Conservation (phyloP, 495 filamentous ascomycete species). For the Xylaria palmicola region DNA sequence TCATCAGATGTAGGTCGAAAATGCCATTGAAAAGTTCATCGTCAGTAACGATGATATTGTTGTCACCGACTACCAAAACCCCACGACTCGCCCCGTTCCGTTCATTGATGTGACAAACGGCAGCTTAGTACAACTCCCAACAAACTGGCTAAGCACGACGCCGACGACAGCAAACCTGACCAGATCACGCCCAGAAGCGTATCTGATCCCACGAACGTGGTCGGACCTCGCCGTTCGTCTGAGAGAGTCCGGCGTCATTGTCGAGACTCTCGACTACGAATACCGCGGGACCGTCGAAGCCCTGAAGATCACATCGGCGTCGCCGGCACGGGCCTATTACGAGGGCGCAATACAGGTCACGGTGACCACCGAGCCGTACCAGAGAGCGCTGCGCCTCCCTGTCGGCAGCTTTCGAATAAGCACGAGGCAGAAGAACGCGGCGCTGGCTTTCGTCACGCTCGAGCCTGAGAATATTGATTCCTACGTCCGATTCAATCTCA, state of each 20-base stretch:
- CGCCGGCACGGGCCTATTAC: constrained; percentile 26
- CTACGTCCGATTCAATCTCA: constrained; percentile 31
- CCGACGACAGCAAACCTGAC: constrained; percentile 34
- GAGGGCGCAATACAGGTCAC: constrained; percentile 34
- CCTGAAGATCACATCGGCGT: constrained; percentile 24
- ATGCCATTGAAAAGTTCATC: constrained; percentile 27
- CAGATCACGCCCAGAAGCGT: constrained; percentile 29
- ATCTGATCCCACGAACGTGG: constrained; percentile 35
- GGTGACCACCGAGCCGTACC: constrained; percentile 22
- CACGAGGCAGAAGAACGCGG: constrained; percentile 29
- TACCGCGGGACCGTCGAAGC: constrained; percentile 30
- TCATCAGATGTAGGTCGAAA: constrained; percentile 22
- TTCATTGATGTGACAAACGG: constrained; percentile 24
- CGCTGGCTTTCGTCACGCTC: constrained; percentile 29
- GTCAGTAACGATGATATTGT: constrained; percentile 24
- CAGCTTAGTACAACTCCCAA: constrained; percentile 22
- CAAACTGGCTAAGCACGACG: constrained; percentile 32
- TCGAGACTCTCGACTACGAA: constrained; percentile 25
- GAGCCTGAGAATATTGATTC: constrained; percentile 39
- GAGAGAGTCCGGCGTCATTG: constrained; percentile 24
- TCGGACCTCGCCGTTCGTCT: constrained; percentile 28
- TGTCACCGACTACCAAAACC: constrained; percentile 27
- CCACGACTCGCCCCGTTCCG: constrained; percentile 22
- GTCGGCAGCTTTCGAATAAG: constrained; percentile 25
- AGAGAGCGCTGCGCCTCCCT: constrained; percentile 24